Base-by-base conservation (phyloP, 1,284 basidiomycete genomes). In the Apiotrichum montevideense region DNA sequence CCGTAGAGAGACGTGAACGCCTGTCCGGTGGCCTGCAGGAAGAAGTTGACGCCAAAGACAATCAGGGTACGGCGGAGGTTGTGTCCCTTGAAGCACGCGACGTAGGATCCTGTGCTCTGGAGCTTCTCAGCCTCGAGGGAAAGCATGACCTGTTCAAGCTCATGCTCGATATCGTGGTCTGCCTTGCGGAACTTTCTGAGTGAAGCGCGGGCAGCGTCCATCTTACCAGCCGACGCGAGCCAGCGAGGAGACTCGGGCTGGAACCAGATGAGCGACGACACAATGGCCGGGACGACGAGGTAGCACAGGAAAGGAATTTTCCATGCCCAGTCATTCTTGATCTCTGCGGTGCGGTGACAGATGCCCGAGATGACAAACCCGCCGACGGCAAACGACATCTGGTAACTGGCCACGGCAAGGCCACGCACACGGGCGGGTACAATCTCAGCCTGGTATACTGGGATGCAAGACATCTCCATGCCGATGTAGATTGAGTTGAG, bases 231-330 rank as follows among this genome's bases (percentile, higher is more conserved):
- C 42, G 60, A 57, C 37, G 62, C 44, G 9, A 68, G 63, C 64
- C 65, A 68, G 15, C 62, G 53, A 11, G 64, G 64, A 3, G 61
- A 63, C 42, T 67, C 64, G 10, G 63, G 65, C 33, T 61, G 40
- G 34, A 61, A 63, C 51, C 56, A 63, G 35, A 65, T 60, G 33
- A 61, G 54, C 2, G 35, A 37, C 1, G 42, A n/a, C 10, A 58
- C 39, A 8, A 53, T 40, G n/a, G 14, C 40, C 6, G 48, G 49
- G 13, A 55, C 57, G 35, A 51, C 21, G 21, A 50, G 45, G 59
- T 54, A 61, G 59, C 47, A 57, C 13, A 54, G 44, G 37, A 61
- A 54, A 10, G 51, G 48, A 32, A 61, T 57, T 8, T 47, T n/a
- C 59, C 59, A 61, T 6, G 55, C 34, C 59, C 52, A 54, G 46